Base-by-base conservation (phyloP, 805 yeast species). In the Zygotorulaspora florentina region DNA sequence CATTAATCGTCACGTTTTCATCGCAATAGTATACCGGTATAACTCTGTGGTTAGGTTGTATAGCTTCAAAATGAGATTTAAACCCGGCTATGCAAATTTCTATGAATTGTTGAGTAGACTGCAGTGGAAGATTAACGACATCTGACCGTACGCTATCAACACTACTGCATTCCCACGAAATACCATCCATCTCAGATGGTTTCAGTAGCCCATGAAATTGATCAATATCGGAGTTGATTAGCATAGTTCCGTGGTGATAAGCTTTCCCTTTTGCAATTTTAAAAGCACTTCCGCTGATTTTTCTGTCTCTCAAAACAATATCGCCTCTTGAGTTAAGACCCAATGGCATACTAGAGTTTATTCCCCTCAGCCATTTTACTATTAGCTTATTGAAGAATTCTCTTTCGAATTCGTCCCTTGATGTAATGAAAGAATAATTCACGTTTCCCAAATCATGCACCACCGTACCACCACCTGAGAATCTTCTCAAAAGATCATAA, bases 241-340 rank as follows among this genome's bases (percentile, higher is more conserved):
- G 71, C 96, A 93, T 87, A 0, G 99, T 93, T 0, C 97, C 99
- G 68, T 93, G 99, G 61, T 93, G 99, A 54, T 90, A 83, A 6
- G 96, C 81, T 55, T 80, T 80, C 0, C 93, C 90, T 40, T 76
- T 75, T 4, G 95, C 82, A 27, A 93, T 72, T 61, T 90, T 90
- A 65, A 79, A 93, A 0, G 99, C 97, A 7, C 96, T 86, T 0
- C 99, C 99, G 55, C 96, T 85, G 3, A 93, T 80, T 59, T 93
- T 93, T 2, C 65, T 58, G 18, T 62, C 68, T 1, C 65, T 57
- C 13, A 80, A 76, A 8, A 81, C 73, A 25, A 91, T 83, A 61
- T 93, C 99, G 26, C 96, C 95, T 39, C 97, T 74, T 2, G 71
- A 75, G 59, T 87, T 91, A 5, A 87, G 77, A 7, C 55, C 53